These are phyloP conservation scores for Lentinula aciculospora DNA, from an alignment of 768 basidiomycete genomes.

Conservation along the genomic window DNA sequence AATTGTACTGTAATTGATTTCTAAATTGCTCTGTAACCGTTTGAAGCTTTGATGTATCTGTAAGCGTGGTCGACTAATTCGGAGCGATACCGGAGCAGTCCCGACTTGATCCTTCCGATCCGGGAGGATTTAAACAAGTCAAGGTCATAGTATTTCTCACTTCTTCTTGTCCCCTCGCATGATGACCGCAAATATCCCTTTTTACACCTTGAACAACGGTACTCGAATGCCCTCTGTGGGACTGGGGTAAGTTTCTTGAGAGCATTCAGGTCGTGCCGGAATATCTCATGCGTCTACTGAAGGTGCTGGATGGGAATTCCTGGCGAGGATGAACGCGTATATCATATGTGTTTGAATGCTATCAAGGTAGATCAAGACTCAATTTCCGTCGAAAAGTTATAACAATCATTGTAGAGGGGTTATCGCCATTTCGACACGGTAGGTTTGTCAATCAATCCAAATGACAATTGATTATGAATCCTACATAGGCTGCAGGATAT, in stretches of 20 bases:
- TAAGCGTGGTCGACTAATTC: too few relatives aligned
- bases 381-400: not conserved
- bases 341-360: conserved; percentile 28
- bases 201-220: conserved; percentile 15
- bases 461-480: not conserved
- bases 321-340: conserved; percentile 33
- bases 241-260: conserved; percentile 13
- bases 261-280: too few relatives aligned
- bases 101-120: too few relatives aligned
- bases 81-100: too few relatives aligned
- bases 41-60: too few relatives aligned
- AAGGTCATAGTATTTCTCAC: too few relatives aligned
- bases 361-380: conserved; percentile 20
- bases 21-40: too few relatives aligned
- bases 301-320: conserved; percentile 34
- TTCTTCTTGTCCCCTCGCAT: too few relatives aligned
- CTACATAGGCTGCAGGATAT: conserved; percentile 5
- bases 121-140: too few relatives aligned
- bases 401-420: not conserved
- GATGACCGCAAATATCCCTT: conserved; percentile 12
- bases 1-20: too few relatives aligned
- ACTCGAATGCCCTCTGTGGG: conserved; percentile 17
- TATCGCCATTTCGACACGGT: conserved; percentile 10
- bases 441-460: not conserved
- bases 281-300: too few relatives aligned